Evolutionary conservation across 768 basidiomycete species (phyloP).

Genomic region (Rhodotorula babjevae): DNA sequence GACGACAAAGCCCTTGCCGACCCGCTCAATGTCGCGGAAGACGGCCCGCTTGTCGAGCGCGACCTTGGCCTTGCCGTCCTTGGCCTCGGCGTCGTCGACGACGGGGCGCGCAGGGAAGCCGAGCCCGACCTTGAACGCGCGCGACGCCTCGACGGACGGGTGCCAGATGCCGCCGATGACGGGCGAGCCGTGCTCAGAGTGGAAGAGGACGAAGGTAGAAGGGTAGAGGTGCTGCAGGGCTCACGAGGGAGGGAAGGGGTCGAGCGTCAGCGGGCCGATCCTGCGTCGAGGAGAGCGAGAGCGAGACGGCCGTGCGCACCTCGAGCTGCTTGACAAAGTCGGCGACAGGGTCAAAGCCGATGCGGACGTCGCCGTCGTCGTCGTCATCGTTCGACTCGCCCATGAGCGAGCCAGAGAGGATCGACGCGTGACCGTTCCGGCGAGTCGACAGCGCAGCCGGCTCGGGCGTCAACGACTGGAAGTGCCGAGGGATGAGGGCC

Average conservation of each 20-base stretch:
- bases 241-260: background rate
- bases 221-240: conserved; percentile 61
- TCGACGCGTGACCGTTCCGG: background rate
- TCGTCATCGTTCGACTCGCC: conserved; percentile 43
- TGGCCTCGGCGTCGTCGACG: conserved; percentile 37
- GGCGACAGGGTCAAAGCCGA: conserved; percentile 76
- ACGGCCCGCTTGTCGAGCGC: conserved; percentile 53
- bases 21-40: conserved; percentile 67
- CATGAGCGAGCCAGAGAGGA: conserved; percentile 30
- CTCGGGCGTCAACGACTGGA: conserved; percentile 63
- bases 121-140: conserved; percentile 73
- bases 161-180: conserved; percentile 83
- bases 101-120: conserved; percentile 69
- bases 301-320: conserved; percentile 49
- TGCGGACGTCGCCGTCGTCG: conserved; percentile 47
- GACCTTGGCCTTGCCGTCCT: conserved; percentile 44
- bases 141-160: conserved; percentile 58
- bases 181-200: conserved; percentile 73
- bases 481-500: conserved; percentile 62
- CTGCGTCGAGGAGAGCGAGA: too few species aligned
- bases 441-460: conserved; percentile 49
- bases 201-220: conserved; percentile 60
- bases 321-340: conserved; percentile 66
- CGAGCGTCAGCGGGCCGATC: background rate
- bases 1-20: conserved; percentile 66